Base-by-base conservation (phyloP, 345 rosid genomes). In the Citrus inodora region DNA sequence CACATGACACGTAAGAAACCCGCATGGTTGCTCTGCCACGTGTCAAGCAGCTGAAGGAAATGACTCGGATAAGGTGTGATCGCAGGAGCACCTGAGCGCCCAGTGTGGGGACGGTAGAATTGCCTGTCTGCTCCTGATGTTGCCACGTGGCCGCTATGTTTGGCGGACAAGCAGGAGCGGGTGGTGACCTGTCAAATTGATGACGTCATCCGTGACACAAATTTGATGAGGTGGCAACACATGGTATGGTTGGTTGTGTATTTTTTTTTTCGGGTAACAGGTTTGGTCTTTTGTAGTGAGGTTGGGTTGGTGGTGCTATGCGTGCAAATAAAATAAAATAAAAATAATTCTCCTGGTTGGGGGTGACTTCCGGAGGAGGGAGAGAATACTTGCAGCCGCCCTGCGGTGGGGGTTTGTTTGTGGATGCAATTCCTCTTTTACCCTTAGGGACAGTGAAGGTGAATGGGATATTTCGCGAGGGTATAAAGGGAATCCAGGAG, bases 111-210 rank as follows among this genome's bases (percentile, higher is more conserved):
- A 24, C 61, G 2, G 48, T 9, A 6, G 5, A 5, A 42, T n/a
- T 14, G 9, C 69, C 48, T 61, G 70, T 21, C 24, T 3, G 35
- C 7, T 13, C 53, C 19, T 6, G 40, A 30, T 42, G 51, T 6
- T 1, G 72, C 81, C 87, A 84, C 86, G 79, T 84, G 81, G 80
- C 1, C 6, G 16, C 0, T 10, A 42, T 25, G n/a, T 25, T 42
- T 62, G 42, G 61, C 51, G 75, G 87, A 87, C 77, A 75, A 79
- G 86, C 72, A 30, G 24, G 51, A 13, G 27, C 17, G 27, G 27
- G 79, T 14, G 81, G 33, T 77, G 80, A 78, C 70, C 5, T 68
- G 85, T 71, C 72, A 2, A 8, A 3, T 2, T 0, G 8, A 70
- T 82, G 77, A 58, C 77, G 42, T 75, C 83, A 83, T 25, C 32